Evolutionary conservation across 192 early-diverging fungal species (phyloP), one percentile per base, ranked within the genome.

Genomic region (Coemansia sp.): DNA sequence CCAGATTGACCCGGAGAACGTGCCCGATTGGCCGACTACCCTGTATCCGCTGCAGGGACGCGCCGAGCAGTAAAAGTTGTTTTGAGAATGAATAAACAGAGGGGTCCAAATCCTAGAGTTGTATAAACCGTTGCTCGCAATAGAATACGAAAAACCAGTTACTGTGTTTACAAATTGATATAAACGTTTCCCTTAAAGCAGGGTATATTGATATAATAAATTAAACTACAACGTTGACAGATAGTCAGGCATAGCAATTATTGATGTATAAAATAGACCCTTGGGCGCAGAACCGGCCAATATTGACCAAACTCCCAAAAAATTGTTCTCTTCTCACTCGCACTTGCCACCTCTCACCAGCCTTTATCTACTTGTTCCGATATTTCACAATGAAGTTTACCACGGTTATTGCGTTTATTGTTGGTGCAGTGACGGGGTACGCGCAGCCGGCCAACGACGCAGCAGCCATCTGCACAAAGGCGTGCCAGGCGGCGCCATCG

Each of bases 21-120:
- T 90, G 41, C 91, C 91, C 0, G 73, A 84, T 41, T 92, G 91
- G 91, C 86, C 89, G 14, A 88, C 85, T 45, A 45, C 11, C 16
- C 16, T 45, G 14, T 45, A 45, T n/a, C 41, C 41, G 14, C 16
- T 45, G 41, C 41, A 45, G 41, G 41, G 41, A n/a, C 41, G 14
- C 6, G 31, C 31, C 6, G 31, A 35, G 31, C 31, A 35, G 31
- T 35, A 35, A 7, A 35, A 8, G 31, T 21, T 21, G 21, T 35
- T 35, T 35, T 35, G 31, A 35, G 31, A 35, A 35, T 35, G 31
- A 35, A 35, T 35, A 35, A 35, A 35, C 31, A 35, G 31, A 35
- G 31, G 21, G 21, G 21, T 21, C 21, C 21, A 21, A 21, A 21
- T 21, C 21, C 21, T 35, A 35, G 31, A 35, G 6, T 35, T 35